These are phyloP conservation scores for Turritis glabra DNA, from an alignment of 345 rosid genomes.

Conservation along the genomic window DNA sequence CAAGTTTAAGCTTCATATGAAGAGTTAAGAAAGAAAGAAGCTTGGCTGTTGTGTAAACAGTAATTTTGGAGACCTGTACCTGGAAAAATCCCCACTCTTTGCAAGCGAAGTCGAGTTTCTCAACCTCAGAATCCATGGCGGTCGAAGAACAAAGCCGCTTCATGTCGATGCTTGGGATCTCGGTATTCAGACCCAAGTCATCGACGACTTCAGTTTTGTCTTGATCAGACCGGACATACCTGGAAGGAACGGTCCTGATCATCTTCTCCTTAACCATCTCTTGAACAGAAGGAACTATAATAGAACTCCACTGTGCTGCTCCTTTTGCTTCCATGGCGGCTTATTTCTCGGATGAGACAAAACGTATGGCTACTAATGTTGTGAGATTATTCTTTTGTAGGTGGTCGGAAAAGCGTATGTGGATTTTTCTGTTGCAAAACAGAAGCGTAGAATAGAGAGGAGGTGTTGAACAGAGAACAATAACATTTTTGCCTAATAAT, in stretches of 20 bases:
- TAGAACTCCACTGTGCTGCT: slow-evolving; percentile 28
- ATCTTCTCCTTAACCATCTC: slow-evolving; percentile 34
- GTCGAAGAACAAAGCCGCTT: slow-evolving; percentile 14
- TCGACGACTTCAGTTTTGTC: slow-evolving; percentile 2
- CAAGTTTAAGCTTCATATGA: not conserved
- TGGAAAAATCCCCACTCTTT: slow-evolving; percentile 63
- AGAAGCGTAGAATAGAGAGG: too few relatives aligned
- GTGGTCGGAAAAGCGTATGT: not conserved
- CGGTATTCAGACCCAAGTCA: not conserved
- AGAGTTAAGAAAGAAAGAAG: not conserved
- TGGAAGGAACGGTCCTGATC: slow-evolving; percentile 30
- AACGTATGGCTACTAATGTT: not conserved
- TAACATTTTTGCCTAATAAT: too few relatives aligned
- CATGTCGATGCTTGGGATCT: slow-evolving; percentile 37
- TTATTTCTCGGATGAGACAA: not conserved
- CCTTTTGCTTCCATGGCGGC: slow-evolving; percentile 28
- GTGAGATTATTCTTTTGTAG: not conserved
- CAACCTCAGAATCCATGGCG: slow-evolving; percentile 27
- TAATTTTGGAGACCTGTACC: not conserved
- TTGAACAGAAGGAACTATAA: slow-evolving; percentile 34
- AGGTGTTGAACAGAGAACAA: too few relatives aligned
- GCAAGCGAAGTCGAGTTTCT: slow-evolving; percentile 55
- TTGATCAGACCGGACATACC: slow-evolving; percentile 22
- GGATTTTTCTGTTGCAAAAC: too few relatives aligned
- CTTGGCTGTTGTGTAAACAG: not conserved